Percentiles rank a stretch among this genome's conserved stretches.
phyloP scores from a whole-genome alignment of 225 moss, liverwort and hornwort genomes.

The Bryum argenteum region DNA sequence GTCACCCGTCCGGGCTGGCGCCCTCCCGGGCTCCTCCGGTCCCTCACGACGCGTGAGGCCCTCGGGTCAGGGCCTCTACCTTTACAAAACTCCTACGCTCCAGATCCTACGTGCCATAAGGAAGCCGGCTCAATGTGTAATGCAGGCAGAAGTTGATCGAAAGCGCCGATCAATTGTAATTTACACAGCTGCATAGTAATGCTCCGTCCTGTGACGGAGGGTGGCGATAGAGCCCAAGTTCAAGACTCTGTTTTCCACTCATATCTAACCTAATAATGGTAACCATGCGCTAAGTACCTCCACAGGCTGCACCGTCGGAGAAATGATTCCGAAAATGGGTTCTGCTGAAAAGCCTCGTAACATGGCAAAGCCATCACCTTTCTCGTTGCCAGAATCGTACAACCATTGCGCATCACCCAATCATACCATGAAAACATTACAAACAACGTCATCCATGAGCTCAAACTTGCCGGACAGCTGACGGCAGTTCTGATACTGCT shows the following conservation, averaged over 20 bases:
- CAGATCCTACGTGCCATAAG: slow-evolving; percentile 13
- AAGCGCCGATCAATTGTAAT: slow-evolving; percentile 15
- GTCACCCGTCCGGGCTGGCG: too few species aligned
- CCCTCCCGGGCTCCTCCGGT: too few species aligned
- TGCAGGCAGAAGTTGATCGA: slow-evolving; percentile 16
- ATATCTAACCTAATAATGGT: slow-evolving; percentile 20
- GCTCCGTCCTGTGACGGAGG: neutral
- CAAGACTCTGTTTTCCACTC: slow-evolving; percentile 12
- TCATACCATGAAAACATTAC: slow-evolving; percentile 46
- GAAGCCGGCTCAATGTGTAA: neutral
- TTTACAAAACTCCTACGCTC: slow-evolving; percentile 40
- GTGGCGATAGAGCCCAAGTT: slow-evolving; percentile 9
- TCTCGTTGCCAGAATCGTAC: neutral
- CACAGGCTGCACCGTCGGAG: slow-evolving; percentile 55
- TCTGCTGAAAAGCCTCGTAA: slow-evolving; percentile 29
- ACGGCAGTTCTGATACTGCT: slow-evolving; percentile 31
- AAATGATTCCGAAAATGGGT: slow-evolving; percentile 53
- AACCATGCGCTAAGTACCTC: neutral
- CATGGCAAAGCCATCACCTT: slow-evolving; percentile 7
- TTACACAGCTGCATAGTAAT: slow-evolving; percentile 23
- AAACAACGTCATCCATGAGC: slow-evolving; percentile 23
- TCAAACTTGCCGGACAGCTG: slow-evolving; percentile 41
- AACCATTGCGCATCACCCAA: neutral
- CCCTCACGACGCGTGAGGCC: too few species aligned
- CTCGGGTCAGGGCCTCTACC: too few species aligned